Evolutionary conservation across 345 rosid genomes (phyloP), one percentile per base, ranked within the genome.

Genomic region (Syzygium grande): DNA sequence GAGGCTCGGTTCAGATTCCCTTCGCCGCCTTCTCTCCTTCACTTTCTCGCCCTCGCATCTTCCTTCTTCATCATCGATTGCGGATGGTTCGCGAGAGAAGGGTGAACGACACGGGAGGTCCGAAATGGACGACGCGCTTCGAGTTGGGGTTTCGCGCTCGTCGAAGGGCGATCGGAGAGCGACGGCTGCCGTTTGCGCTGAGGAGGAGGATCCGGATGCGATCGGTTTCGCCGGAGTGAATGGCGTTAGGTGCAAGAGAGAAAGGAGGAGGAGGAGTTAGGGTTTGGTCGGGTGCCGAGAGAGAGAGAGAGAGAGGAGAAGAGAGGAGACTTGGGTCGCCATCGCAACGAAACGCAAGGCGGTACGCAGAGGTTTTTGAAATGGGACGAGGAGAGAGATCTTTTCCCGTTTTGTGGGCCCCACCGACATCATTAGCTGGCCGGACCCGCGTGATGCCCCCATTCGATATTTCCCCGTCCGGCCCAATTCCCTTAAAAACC

Each of bases 101-200:
- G 94, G 89, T 63, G 89, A 53, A 90, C 68, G 0, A 43, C 46
- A 43, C 46, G 46, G 96, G 96, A 85, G 92, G 96, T 91, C 85
- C 93, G 91, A 95, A 91, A 89, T 94, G 97, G 84, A 98, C 95
- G 46, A 96, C 94, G 87, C 93, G 92, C 92, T 92, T 86, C 8
- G 79, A 84, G 79, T 87, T 91, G 9, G 87, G 80, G 46, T 86
- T 29, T 43, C 58, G 86, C 87, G 51, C 93, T 88, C 89, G 22
- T 16, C 43, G 78, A 19, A 65, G 78, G 78, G 78, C 16, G 41
- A 34, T 30, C 30, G 78, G 19, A 65, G 78, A 65, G 5, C 22
- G 23, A 38, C 79, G 23, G 41, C 79, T 68, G 23, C 56, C 29
- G 54, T 84, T 80, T 43, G 79, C 52, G 88, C 87, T n/a, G 90